Conservation (phyloP, 306 rosid genomes). For the Fragaria iinumae region DNA sequence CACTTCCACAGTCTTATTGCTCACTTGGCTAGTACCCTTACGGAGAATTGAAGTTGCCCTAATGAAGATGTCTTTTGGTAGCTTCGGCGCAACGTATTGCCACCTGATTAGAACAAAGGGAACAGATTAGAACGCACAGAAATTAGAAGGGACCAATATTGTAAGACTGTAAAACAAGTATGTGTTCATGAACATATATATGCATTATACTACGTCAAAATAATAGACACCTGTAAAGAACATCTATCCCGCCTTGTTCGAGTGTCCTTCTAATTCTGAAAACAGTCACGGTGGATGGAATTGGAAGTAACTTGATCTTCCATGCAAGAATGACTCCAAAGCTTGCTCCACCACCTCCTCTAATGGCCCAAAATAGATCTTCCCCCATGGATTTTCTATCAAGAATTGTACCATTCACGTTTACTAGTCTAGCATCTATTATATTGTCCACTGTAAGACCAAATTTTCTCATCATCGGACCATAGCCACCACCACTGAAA, state of each 20-base stretch:
- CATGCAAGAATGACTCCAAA: constrained; percentile 29
- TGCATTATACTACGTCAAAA: no score
- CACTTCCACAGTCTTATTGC: constrained; percentile 2
- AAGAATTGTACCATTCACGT: constrained; percentile 44
- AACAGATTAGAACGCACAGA: no score
- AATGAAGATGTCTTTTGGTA: constrained; percentile 20
- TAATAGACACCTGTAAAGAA: background rate
- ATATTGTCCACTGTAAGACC: constrained; percentile 49
- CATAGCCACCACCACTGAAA: constrained; percentile 33
- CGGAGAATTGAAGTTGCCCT: background rate
- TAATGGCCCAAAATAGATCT: constrained; percentile 54
- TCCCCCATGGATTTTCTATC: constrained; percentile 45
- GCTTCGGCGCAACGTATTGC: constrained; percentile 21
- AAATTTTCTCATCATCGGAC: constrained; percentile 30
- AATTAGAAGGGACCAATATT: no score
- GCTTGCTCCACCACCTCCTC: constrained; percentile 58
- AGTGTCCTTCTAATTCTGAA: background rate
- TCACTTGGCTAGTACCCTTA: background rate
- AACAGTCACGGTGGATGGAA: constrained; percentile 27
- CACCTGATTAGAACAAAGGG: background rate
- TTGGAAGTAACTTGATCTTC: constrained; percentile 26
- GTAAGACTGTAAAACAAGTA: no score
- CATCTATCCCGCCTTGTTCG: constrained; percentile 19
- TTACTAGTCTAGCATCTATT: constrained; percentile 46
- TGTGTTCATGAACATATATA: no score